Conservation (phyloP, 768 basidiomycete genomes). For the Xanthoconium stramineum region DNA sequence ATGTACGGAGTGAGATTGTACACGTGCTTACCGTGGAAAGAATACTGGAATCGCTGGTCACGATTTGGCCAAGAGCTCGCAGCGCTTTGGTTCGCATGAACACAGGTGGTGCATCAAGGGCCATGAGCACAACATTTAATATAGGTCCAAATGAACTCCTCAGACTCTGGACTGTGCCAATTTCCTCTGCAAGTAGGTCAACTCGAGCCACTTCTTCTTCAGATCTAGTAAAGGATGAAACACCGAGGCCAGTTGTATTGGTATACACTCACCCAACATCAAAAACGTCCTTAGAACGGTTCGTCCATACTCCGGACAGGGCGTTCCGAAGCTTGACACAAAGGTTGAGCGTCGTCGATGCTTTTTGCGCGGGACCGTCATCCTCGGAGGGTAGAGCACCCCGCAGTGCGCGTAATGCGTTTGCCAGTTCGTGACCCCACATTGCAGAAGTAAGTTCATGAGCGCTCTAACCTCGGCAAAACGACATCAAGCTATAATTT, state of each 20-base stretch:
- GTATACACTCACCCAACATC: constrained; percentile 62
- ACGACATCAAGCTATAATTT: neutral
- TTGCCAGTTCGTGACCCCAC: constrained; percentile 82
- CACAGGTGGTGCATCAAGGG: constrained; percentile 82
- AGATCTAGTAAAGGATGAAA: constrained; percentile 40
- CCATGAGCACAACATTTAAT: constrained; percentile 69
- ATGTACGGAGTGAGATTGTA: neutral
- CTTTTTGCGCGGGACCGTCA: constrained; percentile 23
- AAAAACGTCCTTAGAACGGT: constrained; percentile 68
- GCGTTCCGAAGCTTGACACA: constrained; percentile 59
- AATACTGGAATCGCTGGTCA: constrained; percentile 84
- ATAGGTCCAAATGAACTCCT: constrained; percentile 83
- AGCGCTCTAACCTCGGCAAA: constrained; percentile 52
- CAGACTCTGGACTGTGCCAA: constrained; percentile 73
- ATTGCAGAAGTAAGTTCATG: constrained; percentile 75
- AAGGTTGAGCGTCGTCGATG: constrained; percentile 33
- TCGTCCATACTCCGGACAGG: constrained; percentile 72
- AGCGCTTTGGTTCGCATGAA: constrained; percentile 95
- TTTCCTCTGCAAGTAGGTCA: constrained; percentile 68
- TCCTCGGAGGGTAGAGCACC: constrained; percentile 45
- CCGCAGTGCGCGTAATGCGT: constrained; percentile 57
- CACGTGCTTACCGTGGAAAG: constrained; percentile 59
- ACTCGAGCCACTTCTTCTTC: constrained; percentile 68
- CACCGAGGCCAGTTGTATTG: neutral
- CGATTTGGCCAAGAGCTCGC: constrained; percentile 82